phyloP scores from a whole-genome alignment of 2,329 filamentous ascomycete genomes.

The Colletotrichum eleusines region DNA sequence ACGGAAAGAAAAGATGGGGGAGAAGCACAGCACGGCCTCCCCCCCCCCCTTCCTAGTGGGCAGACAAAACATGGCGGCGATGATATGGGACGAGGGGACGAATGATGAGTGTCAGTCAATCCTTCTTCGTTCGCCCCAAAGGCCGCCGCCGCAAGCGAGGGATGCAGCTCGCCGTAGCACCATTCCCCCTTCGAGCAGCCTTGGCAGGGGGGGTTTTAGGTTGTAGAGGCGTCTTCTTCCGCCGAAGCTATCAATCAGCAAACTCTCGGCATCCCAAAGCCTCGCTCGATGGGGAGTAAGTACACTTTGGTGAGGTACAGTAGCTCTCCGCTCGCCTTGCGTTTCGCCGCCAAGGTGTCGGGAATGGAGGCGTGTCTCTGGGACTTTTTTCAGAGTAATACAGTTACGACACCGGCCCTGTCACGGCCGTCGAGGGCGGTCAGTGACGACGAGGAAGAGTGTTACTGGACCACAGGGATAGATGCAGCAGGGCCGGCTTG shows the following conservation, averaged over 20 bases:
- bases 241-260: too few relatives aligned
- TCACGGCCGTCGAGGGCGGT: not conserved
- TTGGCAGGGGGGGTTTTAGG: too few relatives aligned
- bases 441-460: not conserved
- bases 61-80: not conserved
- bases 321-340: not conserved
- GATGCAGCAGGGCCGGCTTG: not conserved
- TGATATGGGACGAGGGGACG: not conserved
- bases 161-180: too few relatives aligned
- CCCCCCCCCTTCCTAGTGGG: not conserved
- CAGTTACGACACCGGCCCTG: not conserved
- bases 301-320: too few relatives aligned
- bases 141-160: not conserved
- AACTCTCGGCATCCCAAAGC: not conserved
- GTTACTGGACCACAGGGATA: conserved; percentile 18
- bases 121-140: too few relatives aligned
- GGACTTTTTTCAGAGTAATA: not conserved
- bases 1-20: not conserved
- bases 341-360: not conserved
- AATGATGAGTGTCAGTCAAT: not conserved
- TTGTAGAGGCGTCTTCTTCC: not conserved
- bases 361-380: not conserved
- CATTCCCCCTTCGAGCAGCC: not conserved
- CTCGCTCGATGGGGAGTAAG: not conserved
- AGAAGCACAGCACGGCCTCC: conserved; percentile 9